Percentiles rank a stretch among this genome's conserved stretches.
Conservation (phyloP, 1,284 basidiomycete genomes). For the Termitomyces sp. region DNA sequence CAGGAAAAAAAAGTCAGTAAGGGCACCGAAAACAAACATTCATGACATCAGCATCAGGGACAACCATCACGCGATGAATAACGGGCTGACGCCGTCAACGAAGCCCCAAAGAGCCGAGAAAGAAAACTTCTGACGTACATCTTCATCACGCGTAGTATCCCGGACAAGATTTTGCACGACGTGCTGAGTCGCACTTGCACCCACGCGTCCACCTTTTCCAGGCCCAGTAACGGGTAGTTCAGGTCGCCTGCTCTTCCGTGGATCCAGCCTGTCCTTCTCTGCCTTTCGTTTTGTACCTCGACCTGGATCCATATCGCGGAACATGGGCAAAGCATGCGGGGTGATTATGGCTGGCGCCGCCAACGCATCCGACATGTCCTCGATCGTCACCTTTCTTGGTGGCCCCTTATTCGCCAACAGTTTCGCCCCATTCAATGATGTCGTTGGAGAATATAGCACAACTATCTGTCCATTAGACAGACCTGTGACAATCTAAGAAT, state of each 20-base stretch:
- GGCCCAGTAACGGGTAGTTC: conserved; percentile 90
- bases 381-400: conserved; percentile 66
- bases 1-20: conserved; percentile 20
- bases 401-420: conserved; percentile 77
- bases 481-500: conserved; percentile 73
- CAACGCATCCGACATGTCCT: conserved; percentile 81
- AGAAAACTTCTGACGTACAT: conserved; percentile 65
- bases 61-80: conserved; percentile 18
- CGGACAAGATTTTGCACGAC: conserved; percentile 90
- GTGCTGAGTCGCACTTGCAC: conserved; percentile 92
- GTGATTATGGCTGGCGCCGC: conserved; percentile 84
- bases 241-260: conserved; percentile 85
- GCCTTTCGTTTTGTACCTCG: conserved; percentile 78
- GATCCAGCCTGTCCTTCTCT: conserved; percentile 84
- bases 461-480: conserved; percentile 85
- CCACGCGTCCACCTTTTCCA: conserved; percentile 90
- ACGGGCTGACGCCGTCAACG: conserved; percentile 2
- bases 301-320: conserved; percentile 73
- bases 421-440: conserved; percentile 89
- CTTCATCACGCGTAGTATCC: conserved; percentile 84
- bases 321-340: conserved; percentile 87
- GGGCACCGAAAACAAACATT: conserved; percentile 17
- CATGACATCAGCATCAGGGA: conserved; percentile 19
- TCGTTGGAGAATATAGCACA: conserved; percentile 85
- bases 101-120: conserved; percentile 15